phyloP scores from a whole-genome alignment of 2,329 filamentous ascomycete species.

The Cercospora beticola region DNA sequence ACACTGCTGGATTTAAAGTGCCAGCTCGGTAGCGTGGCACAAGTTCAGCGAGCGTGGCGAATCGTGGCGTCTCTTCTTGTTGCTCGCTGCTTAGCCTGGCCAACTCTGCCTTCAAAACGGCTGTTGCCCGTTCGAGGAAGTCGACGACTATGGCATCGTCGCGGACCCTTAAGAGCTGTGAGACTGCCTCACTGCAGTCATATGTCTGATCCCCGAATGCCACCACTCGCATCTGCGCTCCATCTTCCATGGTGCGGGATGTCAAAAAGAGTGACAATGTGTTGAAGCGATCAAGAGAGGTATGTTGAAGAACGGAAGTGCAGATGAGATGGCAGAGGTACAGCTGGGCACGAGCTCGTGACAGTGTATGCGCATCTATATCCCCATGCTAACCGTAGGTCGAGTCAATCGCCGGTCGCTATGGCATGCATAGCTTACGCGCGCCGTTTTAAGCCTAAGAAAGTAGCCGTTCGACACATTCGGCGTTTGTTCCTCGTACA shows the following conservation, averaged over 20 bases:
- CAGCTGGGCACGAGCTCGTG: neutral
- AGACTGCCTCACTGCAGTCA: slow-evolving; percentile 22
- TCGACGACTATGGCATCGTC: slow-evolving; percentile 20
- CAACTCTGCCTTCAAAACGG: slow-evolving; percentile 19
- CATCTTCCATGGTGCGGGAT: slow-evolving; percentile 8
- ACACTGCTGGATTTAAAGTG: slow-evolving; percentile 24
- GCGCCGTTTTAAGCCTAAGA: neutral
- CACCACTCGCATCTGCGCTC: slow-evolving; percentile 12
- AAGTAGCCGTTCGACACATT: neutral
- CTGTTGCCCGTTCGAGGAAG: slow-evolving; percentile 21
- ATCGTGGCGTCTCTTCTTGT: slow-evolving; percentile 17
- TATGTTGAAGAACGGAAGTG: slow-evolving; percentile 1
- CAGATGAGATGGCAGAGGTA: neutral
- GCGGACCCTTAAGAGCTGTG: slow-evolving; percentile 16
- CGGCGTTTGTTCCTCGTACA: neutral
- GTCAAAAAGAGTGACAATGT: slow-evolving; percentile 2
- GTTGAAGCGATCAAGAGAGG: slow-evolving; percentile 1
- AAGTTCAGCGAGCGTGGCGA: slow-evolving; percentile 14
- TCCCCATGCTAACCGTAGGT: neutral
- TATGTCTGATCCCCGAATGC: slow-evolving; percentile 31
- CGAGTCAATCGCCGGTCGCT: neutral
- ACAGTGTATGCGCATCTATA: neutral
- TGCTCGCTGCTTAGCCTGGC: slow-evolving; percentile 16
- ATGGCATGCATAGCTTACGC: neutral
- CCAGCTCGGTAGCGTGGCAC: slow-evolving; percentile 18